Base-by-base conservation (phyloP, 1,284 basidiomycete genomes). In the Malassezia globosa region DNA sequence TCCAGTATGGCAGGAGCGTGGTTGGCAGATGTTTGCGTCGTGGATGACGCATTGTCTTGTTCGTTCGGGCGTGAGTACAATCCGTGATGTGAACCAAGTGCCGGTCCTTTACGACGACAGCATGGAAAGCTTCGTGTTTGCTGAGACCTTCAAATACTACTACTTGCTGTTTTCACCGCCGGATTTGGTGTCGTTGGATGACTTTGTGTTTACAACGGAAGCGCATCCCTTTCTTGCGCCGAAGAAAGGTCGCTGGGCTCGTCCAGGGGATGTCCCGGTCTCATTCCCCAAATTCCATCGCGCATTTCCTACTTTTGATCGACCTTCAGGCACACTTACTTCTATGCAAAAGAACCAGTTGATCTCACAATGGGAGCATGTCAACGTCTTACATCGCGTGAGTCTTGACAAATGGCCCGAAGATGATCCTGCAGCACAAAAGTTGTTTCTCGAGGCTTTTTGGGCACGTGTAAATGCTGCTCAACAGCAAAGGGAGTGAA, bases 11-110 rank as follows among this genome's bases (percentile, higher is more conserved):
- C 56, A 64, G 52, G 77, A 79, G 47, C 72, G 75, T 33, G 78
- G 78, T 3, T 80, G 78, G 78, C 73, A 75, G 55, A 79, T 79
- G 78, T 80, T 79, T 48, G 72, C 73, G 5, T 72, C 72, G 7
- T 79, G 78, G 78, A 74, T 77, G 46, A 70, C 73, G 47, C 65
- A 73, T 42, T 56, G 64, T 26, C 64, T 74, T 46, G 72, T 72
- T 10, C 63, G 63, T 1, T 66, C 59, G 4, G 76, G 75, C 1
- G 72, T 77, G 42, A 69, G 73, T 19, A 66, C 71, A 31, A 60
- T 78, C 37, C 43, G 56, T 8, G 73, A 78, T 56, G 76, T 78
- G 22, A 63, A 66, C 22, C 18, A 23, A 1, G 47, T 66, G 4
- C 75, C 74, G 0, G 59, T 66, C 0, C 10, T 38, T 1, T 53